phyloP scores from a whole-genome alignment of 441 rosid genomes.

The Erodium trifolium region DNA sequence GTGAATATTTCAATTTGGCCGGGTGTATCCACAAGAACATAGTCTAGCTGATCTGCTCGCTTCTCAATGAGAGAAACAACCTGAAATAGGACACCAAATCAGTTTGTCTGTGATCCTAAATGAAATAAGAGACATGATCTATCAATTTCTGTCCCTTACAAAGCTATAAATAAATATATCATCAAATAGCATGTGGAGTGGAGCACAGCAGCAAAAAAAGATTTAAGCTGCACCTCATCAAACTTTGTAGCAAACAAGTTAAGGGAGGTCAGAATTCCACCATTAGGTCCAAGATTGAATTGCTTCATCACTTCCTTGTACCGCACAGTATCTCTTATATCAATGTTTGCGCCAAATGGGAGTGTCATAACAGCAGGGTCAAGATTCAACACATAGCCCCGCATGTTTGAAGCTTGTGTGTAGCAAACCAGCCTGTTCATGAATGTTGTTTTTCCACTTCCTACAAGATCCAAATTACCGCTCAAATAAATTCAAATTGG shows the following conservation, averaged over 20 bases:
- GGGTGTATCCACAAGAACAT: constrained; percentile 96
- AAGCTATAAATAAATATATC: too few species aligned
- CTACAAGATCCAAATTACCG: constrained; percentile 27
- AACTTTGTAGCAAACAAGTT: constrained; percentile 92
- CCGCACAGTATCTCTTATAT: constrained; percentile 82
- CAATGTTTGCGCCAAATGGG: constrained; percentile 87
- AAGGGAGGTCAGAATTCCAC: constrained; percentile 83
- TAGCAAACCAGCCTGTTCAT: constrained; percentile 79
- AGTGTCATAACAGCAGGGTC: constrained; percentile 95
- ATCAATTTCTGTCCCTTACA: not conserved
- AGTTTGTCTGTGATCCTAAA: not conserved
- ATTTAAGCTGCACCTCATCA: constrained; percentile 58
- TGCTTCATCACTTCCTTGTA: constrained; percentile 97
- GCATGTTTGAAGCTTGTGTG: constrained; percentile 65
- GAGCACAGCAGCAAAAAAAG: not conserved
- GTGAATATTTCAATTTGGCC: constrained; percentile 98
- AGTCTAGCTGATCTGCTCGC: constrained; percentile 88
- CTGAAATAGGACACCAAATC: constrained; percentile 29
- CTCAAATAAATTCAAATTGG: constrained; percentile 6
- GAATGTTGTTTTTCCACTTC: constrained; percentile 93
- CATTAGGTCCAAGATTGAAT: constrained; percentile 92
- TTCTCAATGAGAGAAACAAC: constrained; percentile 69
- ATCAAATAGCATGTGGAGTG: not conserved
- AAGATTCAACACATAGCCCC: constrained; percentile 84
- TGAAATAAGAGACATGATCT: not conserved